Percentiles rank a stretch among this genome's conserved stretches.
phyloP scores from a whole-genome alignment of 192 early-diverging fungal genomes.

The Cetraspora pellucida region DNA sequence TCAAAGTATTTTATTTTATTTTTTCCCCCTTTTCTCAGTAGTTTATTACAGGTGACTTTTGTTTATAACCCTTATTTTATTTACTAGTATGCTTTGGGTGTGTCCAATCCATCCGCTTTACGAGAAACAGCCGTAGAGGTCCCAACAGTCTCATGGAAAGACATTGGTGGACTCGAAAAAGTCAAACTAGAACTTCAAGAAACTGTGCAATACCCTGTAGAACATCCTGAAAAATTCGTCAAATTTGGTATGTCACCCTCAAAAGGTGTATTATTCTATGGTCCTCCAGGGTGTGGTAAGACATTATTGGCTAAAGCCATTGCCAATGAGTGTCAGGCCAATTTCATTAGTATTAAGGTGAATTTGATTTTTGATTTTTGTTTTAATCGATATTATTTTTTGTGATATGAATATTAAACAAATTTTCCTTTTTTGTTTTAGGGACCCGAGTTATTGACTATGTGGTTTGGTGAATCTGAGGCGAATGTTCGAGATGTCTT shows the following conservation, averaged over 20 bases:
- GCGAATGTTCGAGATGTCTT: conserved; percentile 99
- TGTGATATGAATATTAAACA: not conserved
- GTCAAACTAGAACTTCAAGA: conserved; percentile 99
- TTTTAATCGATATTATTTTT: not conserved
- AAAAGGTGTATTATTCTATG: conserved; percentile 98
- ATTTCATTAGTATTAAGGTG: conserved; percentile 98
- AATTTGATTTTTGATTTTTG: not conserved
- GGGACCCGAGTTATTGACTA: conserved; percentile 97
- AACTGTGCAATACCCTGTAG: conserved; percentile 98
- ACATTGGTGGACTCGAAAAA: conserved; percentile 96
- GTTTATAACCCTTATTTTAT: not conserved
- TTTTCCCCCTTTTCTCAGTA: not conserved
- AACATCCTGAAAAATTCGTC: conserved; percentile 99
- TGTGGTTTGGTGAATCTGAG: conserved; percentile 99
- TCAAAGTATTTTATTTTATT: conserved; percentile 56
- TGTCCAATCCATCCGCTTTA: conserved; percentile 96
- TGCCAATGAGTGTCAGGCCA: conserved; percentile 99
- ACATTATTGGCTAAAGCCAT: conserved; percentile 99
- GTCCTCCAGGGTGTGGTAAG: conserved; percentile 98
- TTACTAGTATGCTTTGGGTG: conserved; percentile 78
- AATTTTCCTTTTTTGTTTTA: conserved; percentile 24
- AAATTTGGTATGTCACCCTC: conserved; percentile 98
- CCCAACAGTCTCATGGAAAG: conserved; percentile 91
- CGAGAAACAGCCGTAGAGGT: conserved; percentile 99
- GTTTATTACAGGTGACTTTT: too few relatives aligned